A percentile compares a stretch with the other conserved stretches of the same genome.
Conservation (phyloP, 352 stramenopile genomes). For the Globisporangium sylvaticum region DNA sequence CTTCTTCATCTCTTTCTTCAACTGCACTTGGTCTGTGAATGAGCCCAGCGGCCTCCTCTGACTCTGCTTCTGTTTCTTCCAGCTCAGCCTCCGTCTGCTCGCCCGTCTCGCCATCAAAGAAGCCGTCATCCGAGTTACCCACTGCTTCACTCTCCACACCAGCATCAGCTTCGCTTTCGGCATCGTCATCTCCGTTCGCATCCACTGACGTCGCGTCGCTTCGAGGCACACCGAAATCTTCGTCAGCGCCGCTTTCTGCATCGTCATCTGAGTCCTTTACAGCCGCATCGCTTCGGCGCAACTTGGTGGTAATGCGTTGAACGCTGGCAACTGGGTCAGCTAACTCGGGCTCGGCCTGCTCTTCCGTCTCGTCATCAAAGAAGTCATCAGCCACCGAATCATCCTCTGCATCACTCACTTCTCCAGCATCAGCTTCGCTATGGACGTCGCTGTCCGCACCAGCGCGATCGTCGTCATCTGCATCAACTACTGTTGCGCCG, state of each 20-base stretch:
- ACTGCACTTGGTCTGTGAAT: neutral
- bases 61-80: neutral
- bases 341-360: neutral
- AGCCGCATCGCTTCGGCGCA: neutral
- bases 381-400: neutral
- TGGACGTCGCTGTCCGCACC: neutral
- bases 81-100: neutral
- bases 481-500: neutral
- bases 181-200: neutral
- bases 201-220: neutral
- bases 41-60: neutral
- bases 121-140: neutral
- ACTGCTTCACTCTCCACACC: neutral
- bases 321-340: too few species aligned
- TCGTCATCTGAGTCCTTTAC: neutral
- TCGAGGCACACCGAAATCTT: neutral
- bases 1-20: neutral
- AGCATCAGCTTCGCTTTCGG: neutral
- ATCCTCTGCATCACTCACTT: neutral
- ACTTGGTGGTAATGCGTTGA: too few species aligned
- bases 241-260: neutral
- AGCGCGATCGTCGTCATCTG: neutral
- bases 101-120: neutral
- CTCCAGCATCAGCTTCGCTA: neutral
- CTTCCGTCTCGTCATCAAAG: neutral